A percentile compares a stretch with the other conserved stretches of the same genome.
Evolutionary conservation across 345 rosid genomes (phyloP).

Genomic region (Aegle marmelos): DNA sequence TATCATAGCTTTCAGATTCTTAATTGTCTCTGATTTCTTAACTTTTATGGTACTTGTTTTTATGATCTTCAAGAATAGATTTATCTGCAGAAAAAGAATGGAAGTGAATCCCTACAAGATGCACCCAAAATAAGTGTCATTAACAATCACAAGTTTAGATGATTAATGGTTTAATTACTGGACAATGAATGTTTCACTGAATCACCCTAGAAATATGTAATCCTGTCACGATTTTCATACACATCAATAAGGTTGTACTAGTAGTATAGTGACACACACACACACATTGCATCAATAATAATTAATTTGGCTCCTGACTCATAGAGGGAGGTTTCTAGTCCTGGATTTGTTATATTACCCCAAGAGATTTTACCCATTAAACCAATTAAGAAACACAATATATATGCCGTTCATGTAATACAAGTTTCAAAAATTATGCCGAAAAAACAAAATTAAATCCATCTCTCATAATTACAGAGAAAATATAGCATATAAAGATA

Average conservation of each 20-base stretch:
- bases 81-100: conserved; percentile 19
- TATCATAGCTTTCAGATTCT: conserved; percentile 26
- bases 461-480: neutral
- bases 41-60: conserved; percentile 26
- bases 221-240: neutral
- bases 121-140: neutral
- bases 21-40: conserved; percentile 18
- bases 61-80: conserved; percentile 28
- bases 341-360: too few species aligned
- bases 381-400: too few species aligned
- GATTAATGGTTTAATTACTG: neutral
- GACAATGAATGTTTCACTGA: neutral
- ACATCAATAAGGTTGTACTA: neutral
- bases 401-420: neutral
- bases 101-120: neutral
- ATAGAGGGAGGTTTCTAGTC: too few species aligned
- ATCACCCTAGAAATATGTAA: neutral
- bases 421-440: neutral
- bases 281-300: too few species aligned
- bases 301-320: too few species aligned
- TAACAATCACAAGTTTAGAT: neutral
- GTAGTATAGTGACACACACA: too few species aligned
- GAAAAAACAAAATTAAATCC: too few species aligned
- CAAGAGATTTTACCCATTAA: too few species aligned
- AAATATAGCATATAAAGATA: neutral